Conservation (phyloP, 306 rosid species). For the Dicorynia guianensis region DNA sequence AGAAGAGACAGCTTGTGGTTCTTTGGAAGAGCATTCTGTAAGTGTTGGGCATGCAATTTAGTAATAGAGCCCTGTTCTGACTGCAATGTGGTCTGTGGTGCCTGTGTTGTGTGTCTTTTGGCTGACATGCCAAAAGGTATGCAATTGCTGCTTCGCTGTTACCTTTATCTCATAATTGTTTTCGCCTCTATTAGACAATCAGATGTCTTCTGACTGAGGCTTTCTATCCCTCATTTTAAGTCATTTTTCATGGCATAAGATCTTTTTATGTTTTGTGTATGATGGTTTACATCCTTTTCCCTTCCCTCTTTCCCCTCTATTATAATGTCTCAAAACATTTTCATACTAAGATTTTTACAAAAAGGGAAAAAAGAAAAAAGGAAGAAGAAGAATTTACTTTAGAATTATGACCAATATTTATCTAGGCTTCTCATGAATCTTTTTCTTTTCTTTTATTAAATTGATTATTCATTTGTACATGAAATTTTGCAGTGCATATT, state of each 20-base stretch:
- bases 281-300: background rate
- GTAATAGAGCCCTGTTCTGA: conserved; percentile 63
- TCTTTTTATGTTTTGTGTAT: background rate
- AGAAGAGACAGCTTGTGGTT: conserved; percentile 53
- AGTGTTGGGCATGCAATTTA: conserved; percentile 59
- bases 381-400: no score
- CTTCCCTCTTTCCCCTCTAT: background rate
- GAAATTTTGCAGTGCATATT: background rate
- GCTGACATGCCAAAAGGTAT: conserved; percentile 53
- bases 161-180: conserved; percentile 45
- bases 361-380: background rate
- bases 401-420: background rate
- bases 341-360: background rate
- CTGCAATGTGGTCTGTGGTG: conserved; percentile 57
- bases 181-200: conserved; percentile 15
- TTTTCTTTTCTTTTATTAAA: background rate
- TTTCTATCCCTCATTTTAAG: background rate
- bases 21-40: conserved; percentile 57
- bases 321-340: background rate
- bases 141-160: conserved; percentile 51
- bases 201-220: conserved; percentile 8
- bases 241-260: background rate
- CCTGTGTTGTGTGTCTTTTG: conserved; percentile 49
- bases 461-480: background rate
- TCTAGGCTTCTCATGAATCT: background rate